These are phyloP conservation scores for Turnera subulata DNA, from an alignment of 345 rosid species.

Conservation along the genomic window DNA sequence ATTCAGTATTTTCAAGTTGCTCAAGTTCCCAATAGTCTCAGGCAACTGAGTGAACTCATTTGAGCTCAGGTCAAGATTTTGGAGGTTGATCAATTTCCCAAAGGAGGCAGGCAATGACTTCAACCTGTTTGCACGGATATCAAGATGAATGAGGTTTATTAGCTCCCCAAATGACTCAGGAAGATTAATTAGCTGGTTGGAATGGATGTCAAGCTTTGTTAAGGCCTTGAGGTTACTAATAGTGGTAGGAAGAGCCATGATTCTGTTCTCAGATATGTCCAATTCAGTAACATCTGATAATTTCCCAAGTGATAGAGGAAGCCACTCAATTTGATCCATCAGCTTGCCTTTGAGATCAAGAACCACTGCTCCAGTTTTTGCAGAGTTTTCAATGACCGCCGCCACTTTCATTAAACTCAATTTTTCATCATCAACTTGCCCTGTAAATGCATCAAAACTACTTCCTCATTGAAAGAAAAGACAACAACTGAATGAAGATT, in stretches of 20 bases:
- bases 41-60: slow-evolving; percentile 46
- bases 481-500: background rate
- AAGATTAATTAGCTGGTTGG: slow-evolving; percentile 55
- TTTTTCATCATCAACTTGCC: slow-evolving; percentile 33
- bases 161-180: slow-evolving; percentile 59
- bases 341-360: slow-evolving; percentile 57
- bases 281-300: slow-evolving; percentile 37
- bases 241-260: slow-evolving; percentile 58
- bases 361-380: slow-evolving; percentile 33
- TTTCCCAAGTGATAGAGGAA: slow-evolving; percentile 59
- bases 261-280: slow-evolving; percentile 53
- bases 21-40: slow-evolving; percentile 42
- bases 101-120: slow-evolving; percentile 49
- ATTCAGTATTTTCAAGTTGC: slow-evolving; percentile 38
- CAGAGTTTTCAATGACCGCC: slow-evolving; percentile 50
- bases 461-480: background rate
- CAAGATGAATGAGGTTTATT: slow-evolving; percentile 41
- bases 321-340: slow-evolving; percentile 64
- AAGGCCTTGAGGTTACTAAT: slow-evolving; percentile 40
- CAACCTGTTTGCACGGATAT: slow-evolving; percentile 54
- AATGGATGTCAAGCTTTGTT: slow-evolving; percentile 47
- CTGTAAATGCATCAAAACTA: slow-evolving; percentile 26
- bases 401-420: slow-evolving; percentile 57
- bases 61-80: slow-evolving; percentile 46
- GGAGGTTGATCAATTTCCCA: slow-evolving; percentile 41